Conservation (phyloP, 2,329 filamentous ascomycete genomes). For the Fusarium odoratissimum region DNA sequence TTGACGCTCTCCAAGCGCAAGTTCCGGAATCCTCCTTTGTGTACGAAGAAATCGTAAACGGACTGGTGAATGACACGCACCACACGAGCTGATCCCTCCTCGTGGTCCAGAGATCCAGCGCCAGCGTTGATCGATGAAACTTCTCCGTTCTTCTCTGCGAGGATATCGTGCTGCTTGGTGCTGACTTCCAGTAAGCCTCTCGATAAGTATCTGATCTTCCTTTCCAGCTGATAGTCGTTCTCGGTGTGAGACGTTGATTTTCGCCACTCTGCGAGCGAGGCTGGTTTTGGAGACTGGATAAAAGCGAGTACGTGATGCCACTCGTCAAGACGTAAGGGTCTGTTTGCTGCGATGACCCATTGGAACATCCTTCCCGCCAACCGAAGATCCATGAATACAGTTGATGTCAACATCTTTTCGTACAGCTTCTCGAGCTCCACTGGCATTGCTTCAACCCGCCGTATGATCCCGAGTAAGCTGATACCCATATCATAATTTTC, state of each 20-base stretch:
- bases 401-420: neutral
- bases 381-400: neutral
- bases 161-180: neutral
- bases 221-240: slow-evolving; percentile 22
- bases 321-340: slow-evolving; percentile 18
- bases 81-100: slow-evolving; percentile 12
- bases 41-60: slow-evolving; percentile 12
- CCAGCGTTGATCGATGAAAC: slow-evolving; percentile 2
- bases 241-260: neutral
- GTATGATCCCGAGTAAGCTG: neutral
- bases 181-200: slow-evolving; percentile 17
- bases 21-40: neutral
- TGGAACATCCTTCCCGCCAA: slow-evolving; percentile 8
- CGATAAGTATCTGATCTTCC: slow-evolving; percentile 14
- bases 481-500: slow-evolving; percentile 11
- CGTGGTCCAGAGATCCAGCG: slow-evolving; percentile 20
- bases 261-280: slow-evolving; percentile 3
- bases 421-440: slow-evolving; percentile 4
- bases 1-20: neutral
- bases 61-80: slow-evolving; percentile 29
- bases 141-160: neutral
- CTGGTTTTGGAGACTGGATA: neutral
- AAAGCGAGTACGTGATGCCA: slow-evolving; percentile 35
- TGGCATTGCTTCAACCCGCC: neutral
- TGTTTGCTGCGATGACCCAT: slow-evolving; percentile 9